Conservation (phyloP, 306 rosid genomes). For the Morella rubra region DNA sequence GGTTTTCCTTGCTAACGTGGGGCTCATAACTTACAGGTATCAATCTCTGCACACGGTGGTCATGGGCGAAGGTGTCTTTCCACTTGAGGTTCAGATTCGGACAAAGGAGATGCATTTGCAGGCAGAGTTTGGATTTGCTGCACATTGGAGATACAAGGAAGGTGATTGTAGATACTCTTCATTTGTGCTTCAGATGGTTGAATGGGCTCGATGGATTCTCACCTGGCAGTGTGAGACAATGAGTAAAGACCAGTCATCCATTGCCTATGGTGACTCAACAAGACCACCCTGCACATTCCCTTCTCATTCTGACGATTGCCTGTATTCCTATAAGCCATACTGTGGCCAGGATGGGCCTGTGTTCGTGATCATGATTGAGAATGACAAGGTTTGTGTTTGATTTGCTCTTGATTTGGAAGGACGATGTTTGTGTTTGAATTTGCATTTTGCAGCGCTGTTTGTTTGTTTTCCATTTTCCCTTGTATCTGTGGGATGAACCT, state of each 20-base stretch:
- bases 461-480: background rate
- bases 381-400: conserved; percentile 70
- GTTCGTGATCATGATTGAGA: conserved; percentile 82
- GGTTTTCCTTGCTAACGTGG: conserved; percentile 24
- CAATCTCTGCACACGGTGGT: conserved; percentile 93
- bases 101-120: conserved; percentile 94
- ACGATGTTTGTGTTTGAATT: conserved; percentile 58
- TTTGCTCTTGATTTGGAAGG: conserved; percentile 67
- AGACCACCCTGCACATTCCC: conserved; percentile 92
- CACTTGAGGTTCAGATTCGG: conserved; percentile 93
- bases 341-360: conserved; percentile 78
- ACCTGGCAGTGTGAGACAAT: conserved; percentile 98
- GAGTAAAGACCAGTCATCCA: conserved; percentile 64
- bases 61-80: conserved; percentile 68
- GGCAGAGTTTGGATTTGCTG: conserved; percentile 97
- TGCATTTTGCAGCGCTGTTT: background rate
- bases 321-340: conserved; percentile 65
- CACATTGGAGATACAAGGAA: conserved; percentile 99
- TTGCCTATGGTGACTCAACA: conserved; percentile 44
- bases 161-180: conserved; percentile 86
- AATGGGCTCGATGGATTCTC: conserved; percentile 99
- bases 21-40: conserved; percentile 51
- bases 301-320: conserved; percentile 77
- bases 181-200: conserved; percentile 96
- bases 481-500: background rate